Evolutionary conservation across 1,139 yeast species (phyloP).

Genomic region (Geotrichum klebahnii): DNA sequence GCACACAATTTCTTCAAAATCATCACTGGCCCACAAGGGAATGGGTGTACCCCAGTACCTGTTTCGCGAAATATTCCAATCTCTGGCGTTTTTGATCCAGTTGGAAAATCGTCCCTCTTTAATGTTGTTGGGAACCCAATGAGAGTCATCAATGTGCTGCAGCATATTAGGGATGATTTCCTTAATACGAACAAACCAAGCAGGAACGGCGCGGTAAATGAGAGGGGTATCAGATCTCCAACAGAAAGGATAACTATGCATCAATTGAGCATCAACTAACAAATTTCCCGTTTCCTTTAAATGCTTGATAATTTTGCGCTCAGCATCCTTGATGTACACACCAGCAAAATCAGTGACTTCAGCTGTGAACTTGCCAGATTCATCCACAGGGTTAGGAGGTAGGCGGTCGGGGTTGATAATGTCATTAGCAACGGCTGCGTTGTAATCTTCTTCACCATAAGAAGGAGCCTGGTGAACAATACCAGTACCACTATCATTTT

Average conservation of each 20-base stretch:
- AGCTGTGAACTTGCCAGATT: conserved; percentile 73
- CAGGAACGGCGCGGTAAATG: conserved; percentile 92
- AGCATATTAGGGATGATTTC: conserved; percentile 87
- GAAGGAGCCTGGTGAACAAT: conserved; percentile 98
- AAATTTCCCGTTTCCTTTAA: conserved; percentile 75
- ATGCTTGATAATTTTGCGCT: conserved; percentile 78
- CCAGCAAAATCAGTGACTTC: conserved; percentile 77
- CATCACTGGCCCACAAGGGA: conserved; percentile 96
- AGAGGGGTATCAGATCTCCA: conserved; percentile 99
- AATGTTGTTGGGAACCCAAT: conserved; percentile 89
- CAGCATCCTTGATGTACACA: conserved; percentile 91
- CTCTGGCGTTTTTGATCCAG: conserved; percentile 98
- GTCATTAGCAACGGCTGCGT: conserved; percentile 71
- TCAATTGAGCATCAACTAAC: conserved; percentile 72
- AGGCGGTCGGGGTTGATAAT: conserved; percentile 61
- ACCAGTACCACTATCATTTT: conserved; percentile 97
- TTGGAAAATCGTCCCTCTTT: conserved; percentile 93
- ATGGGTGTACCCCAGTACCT: conserved; percentile 99
- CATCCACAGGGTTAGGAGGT: conserved; percentile 95
- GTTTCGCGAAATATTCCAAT: conserved; percentile 97
- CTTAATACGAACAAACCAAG: conserved; percentile 93
- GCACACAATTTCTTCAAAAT: conserved; percentile 86
- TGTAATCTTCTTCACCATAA: conserved; percentile 98
- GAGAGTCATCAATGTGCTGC: conserved; percentile 75
- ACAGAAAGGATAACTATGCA: conserved; percentile 98